These are phyloP conservation scores for Kodamaea kaohsiungensis DNA, from an alignment of 805 yeast species.

Conservation along the genomic window DNA sequence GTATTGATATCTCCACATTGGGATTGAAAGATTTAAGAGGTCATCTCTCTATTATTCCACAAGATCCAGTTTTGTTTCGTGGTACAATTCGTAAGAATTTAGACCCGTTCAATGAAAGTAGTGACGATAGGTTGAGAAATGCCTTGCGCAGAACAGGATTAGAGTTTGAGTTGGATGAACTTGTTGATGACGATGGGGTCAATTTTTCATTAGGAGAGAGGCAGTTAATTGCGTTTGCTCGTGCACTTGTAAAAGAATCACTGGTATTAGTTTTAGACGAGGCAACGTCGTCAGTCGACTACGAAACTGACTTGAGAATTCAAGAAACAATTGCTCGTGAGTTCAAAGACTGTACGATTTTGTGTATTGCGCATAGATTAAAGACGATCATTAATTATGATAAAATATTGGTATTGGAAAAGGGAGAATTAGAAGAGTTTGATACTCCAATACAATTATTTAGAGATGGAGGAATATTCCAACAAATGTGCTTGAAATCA, in stretches of 20 bases:
- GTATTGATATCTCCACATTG: constrained; percentile 49
- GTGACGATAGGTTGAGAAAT: constrained; percentile 57
- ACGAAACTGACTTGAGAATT: constrained; percentile 78
- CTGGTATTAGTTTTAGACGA: constrained; percentile 81
- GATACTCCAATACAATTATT: constrained; percentile 69
- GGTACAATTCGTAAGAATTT: constrained; percentile 59
- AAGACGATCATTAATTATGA: constrained; percentile 74
- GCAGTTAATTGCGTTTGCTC: constrained; percentile 75
- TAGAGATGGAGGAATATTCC: constrained; percentile 50
- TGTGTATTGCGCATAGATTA: constrained; percentile 87
- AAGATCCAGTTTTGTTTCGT: constrained; percentile 65
- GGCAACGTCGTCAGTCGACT: constrained; percentile 80
- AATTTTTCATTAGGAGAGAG: constrained; percentile 78
- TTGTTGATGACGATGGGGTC: constrained; percentile 65
- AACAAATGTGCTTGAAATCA: constrained; percentile 65
- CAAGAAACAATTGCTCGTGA: constrained; percentile 73
- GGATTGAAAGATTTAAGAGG: constrained; percentile 58
- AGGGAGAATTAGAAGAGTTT: constrained; percentile 73
- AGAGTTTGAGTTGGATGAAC: constrained; percentile 44
- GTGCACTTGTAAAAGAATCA: constrained; percentile 76
- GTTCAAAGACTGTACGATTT: constrained; percentile 68
- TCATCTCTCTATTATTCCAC: constrained; percentile 65
- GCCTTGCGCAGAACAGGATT: constrained; percentile 59
- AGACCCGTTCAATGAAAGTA: constrained; percentile 57
- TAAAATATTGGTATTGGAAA: constrained; percentile 76